Evolutionary conservation across 257 asterid species (phyloP).

Genomic region (Avicennia marina): DNA sequence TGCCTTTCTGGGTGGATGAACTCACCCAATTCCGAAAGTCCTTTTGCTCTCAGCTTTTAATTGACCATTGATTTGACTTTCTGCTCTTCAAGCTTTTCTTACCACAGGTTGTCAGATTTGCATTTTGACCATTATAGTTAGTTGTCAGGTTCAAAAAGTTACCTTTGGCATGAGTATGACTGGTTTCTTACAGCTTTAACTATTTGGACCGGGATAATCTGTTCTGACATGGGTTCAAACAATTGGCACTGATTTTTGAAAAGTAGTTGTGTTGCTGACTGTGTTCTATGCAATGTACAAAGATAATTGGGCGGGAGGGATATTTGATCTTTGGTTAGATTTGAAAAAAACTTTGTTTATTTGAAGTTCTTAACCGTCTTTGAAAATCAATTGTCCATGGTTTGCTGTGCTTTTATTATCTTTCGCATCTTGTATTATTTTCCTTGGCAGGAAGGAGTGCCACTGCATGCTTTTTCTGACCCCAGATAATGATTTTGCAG

Average conservation of each 20-base stretch:
- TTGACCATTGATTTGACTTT: background rate
- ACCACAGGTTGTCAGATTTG: background rate
- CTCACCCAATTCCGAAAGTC: background rate
- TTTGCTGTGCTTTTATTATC: background rate
- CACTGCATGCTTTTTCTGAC: conserved; percentile 97
- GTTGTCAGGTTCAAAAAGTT: background rate
- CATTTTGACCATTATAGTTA: background rate
- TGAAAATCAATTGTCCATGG: background rate
- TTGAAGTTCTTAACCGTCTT: background rate
- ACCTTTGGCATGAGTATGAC: too few species aligned
- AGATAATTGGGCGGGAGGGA: background rate
- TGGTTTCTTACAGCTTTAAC: background rate
- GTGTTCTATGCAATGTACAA: background rate
- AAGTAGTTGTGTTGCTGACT: too few species aligned
- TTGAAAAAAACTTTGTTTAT: too few species aligned
- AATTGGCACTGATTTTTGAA: background rate
- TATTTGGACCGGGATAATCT: background rate
- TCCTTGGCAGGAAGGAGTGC: conserved; percentile 77
- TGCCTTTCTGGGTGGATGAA: background rate
- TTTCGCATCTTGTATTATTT: conserved; percentile 3
- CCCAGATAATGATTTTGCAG: conserved; percentile 89
- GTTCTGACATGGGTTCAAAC: background rate
- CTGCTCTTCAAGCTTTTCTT: background rate
- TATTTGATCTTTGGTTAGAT: conserved; percentile 3
- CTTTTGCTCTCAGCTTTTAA: conserved; percentile 1